Percentiles rank a stretch among this genome's conserved stretches.
Evolutionary conservation across 305 asterid genomes (phyloP).

Genomic region (Nicotiana rustica): DNA sequence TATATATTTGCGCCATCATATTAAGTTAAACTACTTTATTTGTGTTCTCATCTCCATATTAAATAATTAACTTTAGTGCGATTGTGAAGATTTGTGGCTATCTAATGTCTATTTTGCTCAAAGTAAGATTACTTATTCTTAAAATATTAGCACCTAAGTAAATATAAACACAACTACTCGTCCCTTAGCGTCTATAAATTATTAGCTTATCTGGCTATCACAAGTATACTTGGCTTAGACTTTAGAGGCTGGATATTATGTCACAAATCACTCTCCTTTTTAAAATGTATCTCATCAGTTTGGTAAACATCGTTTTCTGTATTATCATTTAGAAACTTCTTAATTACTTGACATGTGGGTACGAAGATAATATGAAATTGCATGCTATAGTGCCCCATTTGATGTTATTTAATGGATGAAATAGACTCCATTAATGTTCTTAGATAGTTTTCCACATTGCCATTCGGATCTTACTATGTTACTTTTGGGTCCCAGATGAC

Average conservation of each 20-base stretch:
- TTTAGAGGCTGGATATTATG: slow-evolving; percentile 11
- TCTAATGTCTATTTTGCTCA: neutral
- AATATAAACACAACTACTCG: neutral
- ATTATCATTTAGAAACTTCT: slow-evolving; percentile 23
- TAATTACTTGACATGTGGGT: slow-evolving; percentile 20
- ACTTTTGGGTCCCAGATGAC: neutral
- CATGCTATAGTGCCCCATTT: slow-evolving; percentile 22
- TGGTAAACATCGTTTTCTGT: slow-evolving; percentile 44
- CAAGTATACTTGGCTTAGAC: neutral
- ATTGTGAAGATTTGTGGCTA: slow-evolving; percentile 23
- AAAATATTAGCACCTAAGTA: slow-evolving; percentile 23
- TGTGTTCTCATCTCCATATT: neutral
- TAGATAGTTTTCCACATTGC: neutral
- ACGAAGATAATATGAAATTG: slow-evolving; percentile 6
- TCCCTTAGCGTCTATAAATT: neutral
- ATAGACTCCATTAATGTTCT: neutral
- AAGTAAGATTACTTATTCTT: neutral
- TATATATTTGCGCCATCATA: slow-evolving; percentile 4
- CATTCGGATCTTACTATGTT: slow-evolving; percentile 13
- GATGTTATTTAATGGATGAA: slow-evolving; percentile 18
- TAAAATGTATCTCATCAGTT: slow-evolving; percentile 25
- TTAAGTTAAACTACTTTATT: slow-evolving; percentile 16
- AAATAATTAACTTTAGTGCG: slow-evolving; percentile 3
- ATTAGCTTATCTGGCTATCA: slow-evolving; percentile 11
- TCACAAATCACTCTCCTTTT: slow-evolving; percentile 18